A percentile compares a stretch with the other conserved stretches of the same genome.
Conservation (phyloP, 2,329 filamentous ascomycete genomes). For the Ophiostoma novo-ulmi region DNA sequence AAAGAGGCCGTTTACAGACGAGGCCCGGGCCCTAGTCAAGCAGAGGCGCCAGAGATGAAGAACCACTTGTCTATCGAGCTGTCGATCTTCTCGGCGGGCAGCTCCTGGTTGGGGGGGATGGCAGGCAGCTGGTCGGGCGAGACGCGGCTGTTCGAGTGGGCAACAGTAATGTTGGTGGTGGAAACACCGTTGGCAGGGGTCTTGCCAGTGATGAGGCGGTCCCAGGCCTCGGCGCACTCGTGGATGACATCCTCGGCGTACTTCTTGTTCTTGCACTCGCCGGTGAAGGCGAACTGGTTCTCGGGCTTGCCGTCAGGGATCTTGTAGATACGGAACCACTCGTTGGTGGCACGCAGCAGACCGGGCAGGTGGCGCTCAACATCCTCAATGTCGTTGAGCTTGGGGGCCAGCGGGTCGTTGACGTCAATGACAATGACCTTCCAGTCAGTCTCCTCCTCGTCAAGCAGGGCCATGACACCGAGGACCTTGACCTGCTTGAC, state of each 20-base stretch:
- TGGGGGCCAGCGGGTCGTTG: slow-evolving; percentile 91
- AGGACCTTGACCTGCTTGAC: slow-evolving; percentile 99
- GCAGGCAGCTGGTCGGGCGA: slow-evolving; percentile 64
- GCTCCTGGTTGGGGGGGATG: slow-evolving; percentile 74
- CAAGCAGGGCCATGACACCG: slow-evolving; percentile 97
- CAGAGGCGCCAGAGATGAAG: slow-evolving; percentile 97
- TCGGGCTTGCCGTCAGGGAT: slow-evolving; percentile 99
- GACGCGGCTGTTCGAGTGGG: slow-evolving; percentile 67
- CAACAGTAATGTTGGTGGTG: slow-evolving; percentile 76
- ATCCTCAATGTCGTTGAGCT: slow-evolving; percentile 98
- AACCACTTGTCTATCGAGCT: slow-evolving; percentile 99
- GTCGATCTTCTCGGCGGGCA: slow-evolving; percentile 83
- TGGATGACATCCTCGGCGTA: slow-evolving; percentile 94
- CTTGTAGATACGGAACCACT: slow-evolving; percentile 99
- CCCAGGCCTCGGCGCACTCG: slow-evolving; percentile 96
- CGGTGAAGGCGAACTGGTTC: slow-evolving; percentile 99
- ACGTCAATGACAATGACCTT: slow-evolving; percentile 99
- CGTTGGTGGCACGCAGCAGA: slow-evolving; percentile 94
- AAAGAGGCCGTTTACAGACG: slow-evolving; percentile 20
- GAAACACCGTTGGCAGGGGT: slow-evolving; percentile 69
- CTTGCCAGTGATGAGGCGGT: slow-evolving; percentile 91
- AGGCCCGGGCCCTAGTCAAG: slow-evolving; percentile 44
- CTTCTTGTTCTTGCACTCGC: slow-evolving; percentile 99
- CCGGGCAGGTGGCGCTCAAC: slow-evolving; percentile 97
- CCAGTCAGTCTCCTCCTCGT: slow-evolving; percentile 99